Conservation (phyloP, 495 filamentous ascomycete genomes). For the Sphaerosporella brunnea region DNA sequence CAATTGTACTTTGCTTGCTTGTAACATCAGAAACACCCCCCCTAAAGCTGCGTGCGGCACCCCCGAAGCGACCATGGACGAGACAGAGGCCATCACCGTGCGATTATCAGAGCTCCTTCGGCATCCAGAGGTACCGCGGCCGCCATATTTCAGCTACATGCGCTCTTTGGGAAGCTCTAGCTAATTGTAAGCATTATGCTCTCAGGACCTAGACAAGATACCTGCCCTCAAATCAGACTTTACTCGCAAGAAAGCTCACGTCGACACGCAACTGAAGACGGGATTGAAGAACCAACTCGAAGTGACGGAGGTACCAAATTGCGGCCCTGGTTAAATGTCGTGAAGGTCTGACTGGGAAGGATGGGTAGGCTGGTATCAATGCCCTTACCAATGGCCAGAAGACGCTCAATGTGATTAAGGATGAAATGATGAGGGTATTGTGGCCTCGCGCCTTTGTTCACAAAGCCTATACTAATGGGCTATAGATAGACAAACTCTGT, state of each 20-base stretch:
- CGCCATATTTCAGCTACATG: neutral
- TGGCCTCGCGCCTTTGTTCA: neutral
- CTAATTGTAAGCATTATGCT: too few relatives aligned
- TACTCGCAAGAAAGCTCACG: constrained; percentile 73
- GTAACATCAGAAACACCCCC: neutral
- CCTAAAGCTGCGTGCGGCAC: neutral
- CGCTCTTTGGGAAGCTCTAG: too few relatives aligned
- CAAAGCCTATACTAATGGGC: constrained; percentile 3
- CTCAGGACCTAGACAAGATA: constrained; percentile 85
- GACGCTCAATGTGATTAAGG: constrained; percentile 72
- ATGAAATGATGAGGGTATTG: constrained; percentile 69
- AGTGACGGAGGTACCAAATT: constrained; percentile 45
- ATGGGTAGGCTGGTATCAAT: constrained; percentile 49
- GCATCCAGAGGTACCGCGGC: constrained; percentile 35
- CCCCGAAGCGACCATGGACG: constrained; percentile 29
- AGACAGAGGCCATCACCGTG: constrained; percentile 33
- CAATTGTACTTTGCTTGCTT: too few relatives aligned
- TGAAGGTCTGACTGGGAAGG: constrained; percentile 9
- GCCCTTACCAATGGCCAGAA: constrained; percentile 73
- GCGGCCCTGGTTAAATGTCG: neutral
- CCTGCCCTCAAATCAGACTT: constrained; percentile 77
- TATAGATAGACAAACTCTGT: constrained; percentile 77
- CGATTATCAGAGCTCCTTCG: constrained; percentile 58
- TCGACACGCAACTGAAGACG: constrained; percentile 74
- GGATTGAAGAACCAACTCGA: constrained; percentile 81